A percentile compares a stretch with the other conserved stretches of the same genome.
These are phyloP conservation scores for Agroathelia rolfsii DNA, from an alignment of 1,284 basidiomycete species.

Conservation along the genomic window DNA sequence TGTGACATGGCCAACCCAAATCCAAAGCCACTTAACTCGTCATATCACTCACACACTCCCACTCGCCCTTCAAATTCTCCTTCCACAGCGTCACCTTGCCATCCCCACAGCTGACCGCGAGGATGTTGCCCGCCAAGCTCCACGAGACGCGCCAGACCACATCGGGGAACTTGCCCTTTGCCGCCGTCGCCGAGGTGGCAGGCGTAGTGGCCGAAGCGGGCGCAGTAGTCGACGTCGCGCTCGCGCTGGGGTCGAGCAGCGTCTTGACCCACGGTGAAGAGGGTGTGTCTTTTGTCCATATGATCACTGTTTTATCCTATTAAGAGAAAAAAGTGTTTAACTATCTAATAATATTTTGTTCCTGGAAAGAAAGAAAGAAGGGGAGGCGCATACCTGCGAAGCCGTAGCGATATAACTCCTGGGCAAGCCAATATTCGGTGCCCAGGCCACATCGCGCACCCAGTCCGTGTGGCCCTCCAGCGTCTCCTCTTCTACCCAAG, in stretches of 20 bases:
- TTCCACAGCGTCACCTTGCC: conserved; percentile 99
- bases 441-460: conserved; percentile 98
- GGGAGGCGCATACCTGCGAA: conserved; percentile 55
- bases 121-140: conserved; percentile 92
- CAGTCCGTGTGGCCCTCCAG: conserved; percentile 92
- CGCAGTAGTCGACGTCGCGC: conserved; percentile 32
- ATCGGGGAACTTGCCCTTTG: conserved; percentile 79
- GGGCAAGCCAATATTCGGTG: conserved; percentile 91
- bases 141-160: conserved; percentile 97
- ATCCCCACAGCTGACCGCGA: conserved; percentile 96
- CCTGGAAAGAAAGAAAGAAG: conserved; percentile 2
- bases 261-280: conserved; percentile 80
- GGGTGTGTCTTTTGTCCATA: conserved; percentile 86
- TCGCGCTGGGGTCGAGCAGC: conserved; percentile 68
- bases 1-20: too few relatives aligned
- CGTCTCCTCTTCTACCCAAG: conserved; percentile 86
- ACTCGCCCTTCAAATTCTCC: conserved; percentile 87
- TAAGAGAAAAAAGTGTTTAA: too few relatives aligned
- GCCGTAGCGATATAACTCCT: conserved; percentile 93
- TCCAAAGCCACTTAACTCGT: conserved; percentile 59
- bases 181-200: conserved; percentile 14
- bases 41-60: conserved; percentile 96
- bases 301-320: conserved; percentile 83
- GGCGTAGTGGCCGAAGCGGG: conserved; percentile 26
- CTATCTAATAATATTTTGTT: conserved; percentile 5